These are phyloP conservation scores for Cystofilobasidium bisporidii DNA, from an alignment of 768 basidiomycete genomes.

Conservation along the genomic window DNA sequence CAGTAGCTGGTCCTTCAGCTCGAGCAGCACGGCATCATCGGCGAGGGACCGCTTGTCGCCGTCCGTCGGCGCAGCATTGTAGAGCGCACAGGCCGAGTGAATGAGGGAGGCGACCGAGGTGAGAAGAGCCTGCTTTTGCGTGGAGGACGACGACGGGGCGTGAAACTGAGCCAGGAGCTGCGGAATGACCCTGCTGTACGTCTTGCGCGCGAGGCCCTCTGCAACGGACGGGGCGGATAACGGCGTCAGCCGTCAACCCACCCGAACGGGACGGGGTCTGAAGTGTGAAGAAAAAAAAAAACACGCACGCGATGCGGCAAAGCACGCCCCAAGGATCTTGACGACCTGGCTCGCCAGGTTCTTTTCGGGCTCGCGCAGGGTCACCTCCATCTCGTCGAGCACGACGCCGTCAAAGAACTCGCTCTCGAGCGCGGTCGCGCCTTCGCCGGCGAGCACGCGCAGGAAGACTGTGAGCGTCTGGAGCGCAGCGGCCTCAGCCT, in stretches of 20 bases:
- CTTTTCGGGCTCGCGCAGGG: conserved; percentile 85
- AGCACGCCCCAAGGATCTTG: conserved; percentile 66
- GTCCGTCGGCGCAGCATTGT: conserved; percentile 23
- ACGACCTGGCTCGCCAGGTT: conserved; percentile 79
- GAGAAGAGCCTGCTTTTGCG: not conserved
- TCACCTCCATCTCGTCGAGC: conserved; percentile 67
- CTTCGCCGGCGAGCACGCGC: conserved; percentile 19
- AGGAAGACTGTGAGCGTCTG: conserved; percentile 63
- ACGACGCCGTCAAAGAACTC: conserved; percentile 61
- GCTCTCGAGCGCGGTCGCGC: conserved; percentile 4
- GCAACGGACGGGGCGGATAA: conserved; percentile 1
- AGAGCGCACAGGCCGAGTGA: conserved; percentile 45
- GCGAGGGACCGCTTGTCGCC: conserved; percentile 22
- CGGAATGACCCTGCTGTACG: conserved; percentile 58
- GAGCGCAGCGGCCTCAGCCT: conserved; percentile 67
- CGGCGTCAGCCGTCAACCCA: not conserved
- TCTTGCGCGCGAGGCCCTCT: conserved; percentile 64
- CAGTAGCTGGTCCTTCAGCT: conserved; percentile 68
- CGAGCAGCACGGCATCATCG: conserved; percentile 42
- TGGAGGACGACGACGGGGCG: conserved; percentile 25
- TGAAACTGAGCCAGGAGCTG: conserved; percentile 69
- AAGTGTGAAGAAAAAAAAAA: conserved; percentile 20
- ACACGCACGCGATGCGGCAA: conserved; percentile 65
- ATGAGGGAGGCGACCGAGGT: conserved; percentile 46
- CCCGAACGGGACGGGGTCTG: no score